Base-by-base conservation (phyloP, 2,329 filamentous ascomycete species). In the Aspergillus hiratsukae region DNA sequence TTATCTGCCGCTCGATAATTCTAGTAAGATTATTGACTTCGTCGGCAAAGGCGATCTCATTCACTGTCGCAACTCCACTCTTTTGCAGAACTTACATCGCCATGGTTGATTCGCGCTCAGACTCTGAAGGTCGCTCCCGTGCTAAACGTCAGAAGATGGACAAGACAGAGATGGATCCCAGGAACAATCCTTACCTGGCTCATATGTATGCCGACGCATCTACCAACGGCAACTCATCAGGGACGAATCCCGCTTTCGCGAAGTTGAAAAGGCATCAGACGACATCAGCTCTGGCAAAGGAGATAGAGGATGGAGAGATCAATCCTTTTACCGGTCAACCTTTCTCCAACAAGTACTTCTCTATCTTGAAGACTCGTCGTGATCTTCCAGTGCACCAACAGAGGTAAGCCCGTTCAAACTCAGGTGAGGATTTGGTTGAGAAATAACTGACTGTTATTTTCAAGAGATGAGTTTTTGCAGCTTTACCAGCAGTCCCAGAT, bases 401-500 rank as follows among this genome's bases (percentile, higher is more conserved):
- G 76, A 87, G 91, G 82, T 90, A 75, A 66, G 82, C 67, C 43
- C 43, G n/a, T 51, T 49, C 48, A 40, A 41, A 45, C 51, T 19
- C 43, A 11, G 43, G 6, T 46, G 11, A 14, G 21, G 43, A 25
- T 25, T 8, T 14, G 7, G 43, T 4, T 3, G 6, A 21, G 27
- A 14, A 11, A 55, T 53, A 61, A 28, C 50, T 57, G 29, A 59
- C 57, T 35, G 29, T 53, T 28, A 48, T 27, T 50, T 21, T 46
- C 19, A 55, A 90, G 89, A 74, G 86, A 94, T 75, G 94, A 99
- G 72, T 99, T 99, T 72, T 83, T 99, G 58, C 80, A 92, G 70
- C 85, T 96, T 69, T 99, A 95, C 77, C 95, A 99, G 68, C 86
- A 88, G 67, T 90, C 87, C 25, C 94, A 99, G 77, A 97, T 99